phyloP scores from a whole-genome alignment of 1,284 basidiomycete species.

The Trametes sp. region DNA sequence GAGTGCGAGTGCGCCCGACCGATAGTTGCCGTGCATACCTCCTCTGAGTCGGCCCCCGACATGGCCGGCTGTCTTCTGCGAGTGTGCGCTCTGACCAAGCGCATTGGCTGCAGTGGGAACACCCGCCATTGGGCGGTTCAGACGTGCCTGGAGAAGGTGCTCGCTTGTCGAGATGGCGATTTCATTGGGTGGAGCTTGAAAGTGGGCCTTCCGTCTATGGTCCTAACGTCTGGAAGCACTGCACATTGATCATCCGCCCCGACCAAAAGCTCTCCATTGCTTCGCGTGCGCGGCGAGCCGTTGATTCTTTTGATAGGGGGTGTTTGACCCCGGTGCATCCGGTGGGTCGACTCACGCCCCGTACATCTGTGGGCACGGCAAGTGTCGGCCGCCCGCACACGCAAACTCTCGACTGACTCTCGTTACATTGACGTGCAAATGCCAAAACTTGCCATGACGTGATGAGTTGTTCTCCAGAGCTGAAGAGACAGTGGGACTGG shows the following conservation, averaged over 20 bases:
- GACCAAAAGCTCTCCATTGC: neutral
- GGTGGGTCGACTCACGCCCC: neutral
- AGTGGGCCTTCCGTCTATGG: conserved; percentile 13
- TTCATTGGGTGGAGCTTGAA: conserved; percentile 15
- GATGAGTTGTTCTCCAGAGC: neutral
- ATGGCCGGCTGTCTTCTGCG: conserved; percentile 11
- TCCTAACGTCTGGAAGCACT: conserved; percentile 3
- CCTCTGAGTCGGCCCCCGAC: conserved; percentile 15
- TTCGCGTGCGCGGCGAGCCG: neutral
- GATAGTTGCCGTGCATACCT: conserved; percentile 14
- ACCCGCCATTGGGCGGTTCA: conserved; percentile 10
- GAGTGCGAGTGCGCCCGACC: conserved; percentile 18
- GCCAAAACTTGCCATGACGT: neutral
- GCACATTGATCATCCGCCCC: conserved; percentile 12
- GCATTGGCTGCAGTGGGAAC: conserved; percentile 7
- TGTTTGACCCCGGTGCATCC: conserved; percentile 9
- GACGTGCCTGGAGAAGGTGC: conserved; percentile 26
- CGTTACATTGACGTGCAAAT: neutral
- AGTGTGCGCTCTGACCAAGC: conserved; percentile 14
- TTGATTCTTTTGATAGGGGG: conserved; percentile 16
- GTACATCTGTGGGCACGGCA: neutral
- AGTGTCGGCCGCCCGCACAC: neutral
- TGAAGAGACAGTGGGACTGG: neutral
- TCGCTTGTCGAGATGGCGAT: conserved; percentile 7
- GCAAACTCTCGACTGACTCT: neutral